These are phyloP conservation scores for Typha latifolia DNA, from an alignment of 176 grass and related monocot genomes.

Conservation along the genomic window DNA sequence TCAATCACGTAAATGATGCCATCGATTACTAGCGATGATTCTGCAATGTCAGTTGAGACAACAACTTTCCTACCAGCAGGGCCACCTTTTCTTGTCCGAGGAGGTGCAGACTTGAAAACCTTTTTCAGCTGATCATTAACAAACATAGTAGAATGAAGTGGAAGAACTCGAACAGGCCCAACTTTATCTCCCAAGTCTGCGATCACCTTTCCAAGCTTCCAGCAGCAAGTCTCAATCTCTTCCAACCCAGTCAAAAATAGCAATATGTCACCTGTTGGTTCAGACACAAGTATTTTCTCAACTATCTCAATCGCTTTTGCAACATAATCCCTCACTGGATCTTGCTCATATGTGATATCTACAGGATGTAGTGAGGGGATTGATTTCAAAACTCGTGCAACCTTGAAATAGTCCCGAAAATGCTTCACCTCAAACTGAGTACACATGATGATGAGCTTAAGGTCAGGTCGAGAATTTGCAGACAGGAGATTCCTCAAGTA, in stretches of 20 bases:
- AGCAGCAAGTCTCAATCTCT: constrained; percentile 19
- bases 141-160: constrained; percentile 4
- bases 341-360: constrained; percentile 3
- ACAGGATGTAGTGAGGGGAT: constrained; percentile 7
- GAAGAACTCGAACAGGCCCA: constrained; percentile 9
- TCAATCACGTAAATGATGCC: constrained; percentile 15
- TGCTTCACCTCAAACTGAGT: constrained; percentile 1
- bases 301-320: constrained; percentile 7
- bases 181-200: constrained; percentile 12
- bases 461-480: not conserved
- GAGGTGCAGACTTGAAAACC: constrained; percentile 19
- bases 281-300: constrained; percentile 5
- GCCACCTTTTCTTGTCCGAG: constrained; percentile 7
- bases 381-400: constrained; percentile 3
- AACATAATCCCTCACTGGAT: constrained; percentile 6
- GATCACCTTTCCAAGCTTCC: constrained; percentile 12
- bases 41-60: constrained; percentile 17
- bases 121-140: constrained; percentile 16
- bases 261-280: constrained; percentile 17
- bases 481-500: constrained; percentile 9
- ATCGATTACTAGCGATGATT: constrained; percentile 22
- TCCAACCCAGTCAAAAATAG: constrained; percentile 19
- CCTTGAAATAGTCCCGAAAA: constrained; percentile 12
- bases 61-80: constrained; percentile 18
- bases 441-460: constrained; percentile 19